Percentiles rank a stretch among this genome's conserved stretches.
Evolutionary conservation across 1,139 yeast genomes (phyloP).

Genomic region (Geotrichum histeridarum): DNA sequence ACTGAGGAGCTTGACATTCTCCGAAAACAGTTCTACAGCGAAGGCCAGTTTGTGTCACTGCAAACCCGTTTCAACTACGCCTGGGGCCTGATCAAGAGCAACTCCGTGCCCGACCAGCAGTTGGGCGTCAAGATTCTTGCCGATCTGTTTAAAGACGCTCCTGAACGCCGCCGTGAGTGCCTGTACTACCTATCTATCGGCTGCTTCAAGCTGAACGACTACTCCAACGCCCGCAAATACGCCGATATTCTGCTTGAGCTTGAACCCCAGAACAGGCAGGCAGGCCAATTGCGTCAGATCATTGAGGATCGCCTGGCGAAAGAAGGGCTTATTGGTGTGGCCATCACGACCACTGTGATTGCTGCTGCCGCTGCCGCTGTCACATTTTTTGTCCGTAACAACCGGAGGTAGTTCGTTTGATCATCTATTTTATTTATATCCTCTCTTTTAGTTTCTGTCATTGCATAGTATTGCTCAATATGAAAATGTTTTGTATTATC

Average conservation of each 20-base stretch:
- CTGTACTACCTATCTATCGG: slow-evolving; percentile 85
- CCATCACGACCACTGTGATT: slow-evolving; percentile 75
- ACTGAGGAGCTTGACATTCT: slow-evolving; percentile 70
- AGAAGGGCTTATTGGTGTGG: slow-evolving; percentile 84
- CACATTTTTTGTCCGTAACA: slow-evolving; percentile 48
- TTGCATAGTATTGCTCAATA: neutral
- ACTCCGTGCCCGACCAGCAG: slow-evolving; percentile 56
- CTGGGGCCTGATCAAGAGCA: slow-evolving; percentile 87
- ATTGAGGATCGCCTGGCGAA: slow-evolving; percentile 81
- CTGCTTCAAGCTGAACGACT: slow-evolving; percentile 82
- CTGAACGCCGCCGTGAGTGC: slow-evolving; percentile 82
- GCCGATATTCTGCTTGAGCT: slow-evolving; percentile 67
- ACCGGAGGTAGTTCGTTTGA: slow-evolving; percentile 24
- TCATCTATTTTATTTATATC: neutral
- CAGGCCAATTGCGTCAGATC: slow-evolving; percentile 60
- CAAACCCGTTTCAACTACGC: slow-evolving; percentile 91
- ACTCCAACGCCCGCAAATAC: slow-evolving; percentile 77
- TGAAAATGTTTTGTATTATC: neutral
- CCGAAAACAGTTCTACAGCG: slow-evolving; percentile 71
- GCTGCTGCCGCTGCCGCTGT: slow-evolving; percentile 75
- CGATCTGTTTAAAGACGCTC: slow-evolving; percentile 58
- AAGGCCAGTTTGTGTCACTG: slow-evolving; percentile 71
- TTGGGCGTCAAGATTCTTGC: slow-evolving; percentile 75
- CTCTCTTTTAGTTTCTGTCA: neutral
- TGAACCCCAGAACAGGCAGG: slow-evolving; percentile 84